Evolutionary conservation across 371 early-diverging fungal genomes (phyloP).

Genomic region (Saksenaea oblongispora): DNA sequence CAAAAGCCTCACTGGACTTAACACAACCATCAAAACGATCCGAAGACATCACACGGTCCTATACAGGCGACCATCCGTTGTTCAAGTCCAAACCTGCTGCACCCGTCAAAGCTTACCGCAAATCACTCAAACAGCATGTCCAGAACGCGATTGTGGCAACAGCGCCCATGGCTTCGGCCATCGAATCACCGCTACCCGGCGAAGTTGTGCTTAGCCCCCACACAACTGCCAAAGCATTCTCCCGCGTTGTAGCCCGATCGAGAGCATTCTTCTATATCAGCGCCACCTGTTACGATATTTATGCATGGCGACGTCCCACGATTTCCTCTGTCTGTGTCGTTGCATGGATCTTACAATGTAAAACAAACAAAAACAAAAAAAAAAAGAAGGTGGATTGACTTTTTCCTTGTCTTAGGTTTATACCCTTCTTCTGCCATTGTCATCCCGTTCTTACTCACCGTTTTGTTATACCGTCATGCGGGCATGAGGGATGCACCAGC

Average conservation of each 20-base stretch:
- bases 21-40: conserved; percentile 5
- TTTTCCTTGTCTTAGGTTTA: conserved; percentile 21
- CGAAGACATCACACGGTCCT: neutral
- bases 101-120: conserved; percentile 26
- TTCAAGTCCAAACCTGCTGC: conserved; percentile 11
- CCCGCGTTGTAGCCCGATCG: conserved; percentile 43
- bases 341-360: conserved; percentile 15
- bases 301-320: conserved; percentile 27
- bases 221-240: conserved; percentile 43
- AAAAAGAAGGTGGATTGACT: neutral
- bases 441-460: conserved; percentile 24
- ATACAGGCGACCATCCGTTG: conserved; percentile 11
- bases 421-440: conserved; percentile 21
- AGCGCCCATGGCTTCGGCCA: neutral
- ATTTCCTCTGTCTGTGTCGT: conserved; percentile 7
- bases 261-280: conserved; percentile 31
- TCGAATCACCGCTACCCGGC: neutral
- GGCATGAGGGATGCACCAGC: conserved; percentile 21
- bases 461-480: conserved; percentile 19
- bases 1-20: conserved; percentile 7
- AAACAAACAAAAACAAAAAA: neutral
- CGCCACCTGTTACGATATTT: conserved; percentile 27
- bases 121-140: conserved; percentile 28
- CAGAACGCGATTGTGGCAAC: conserved; percentile 19
- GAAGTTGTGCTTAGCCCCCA: conserved; percentile 29